These are phyloP conservation scores for Blastobotrys persicus DNA, from an alignment of 1,139 yeast species.

Conservation along the genomic window DNA sequence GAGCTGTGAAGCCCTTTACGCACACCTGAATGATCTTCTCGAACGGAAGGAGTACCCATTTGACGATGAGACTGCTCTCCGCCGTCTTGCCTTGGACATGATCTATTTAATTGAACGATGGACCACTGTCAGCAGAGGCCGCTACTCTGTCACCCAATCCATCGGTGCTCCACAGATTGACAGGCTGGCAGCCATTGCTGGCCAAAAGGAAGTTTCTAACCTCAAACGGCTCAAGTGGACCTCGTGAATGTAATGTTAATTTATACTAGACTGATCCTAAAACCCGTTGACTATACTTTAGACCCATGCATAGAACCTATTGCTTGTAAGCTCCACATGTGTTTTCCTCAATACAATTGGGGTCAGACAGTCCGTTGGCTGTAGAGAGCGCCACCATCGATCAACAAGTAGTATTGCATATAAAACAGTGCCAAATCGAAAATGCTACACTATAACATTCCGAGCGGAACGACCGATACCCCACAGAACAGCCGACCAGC, in stretches of 20 bases:
- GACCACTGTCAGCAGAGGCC: conserved; percentile 15
- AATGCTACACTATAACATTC: no score
- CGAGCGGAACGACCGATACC: no score
- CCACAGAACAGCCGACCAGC: no score
- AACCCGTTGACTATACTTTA: no score
- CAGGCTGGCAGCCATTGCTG: conserved; percentile 14
- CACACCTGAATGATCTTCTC: conserved; percentile 62
- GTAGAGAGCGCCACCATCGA: no score
- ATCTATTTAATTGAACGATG: conserved; percentile 31
- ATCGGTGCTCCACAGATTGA: conserved; percentile 12
- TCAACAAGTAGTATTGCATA: no score
- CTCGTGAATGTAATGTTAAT: background rate
- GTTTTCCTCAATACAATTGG: no score
- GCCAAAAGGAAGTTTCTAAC: conserved; percentile 13
- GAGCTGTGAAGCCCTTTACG: conserved; percentile 65
- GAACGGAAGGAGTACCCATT: conserved; percentile 46
- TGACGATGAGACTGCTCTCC: conserved; percentile 28
- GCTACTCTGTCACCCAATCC: conserved; percentile 7
- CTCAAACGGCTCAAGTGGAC: conserved; percentile 4
- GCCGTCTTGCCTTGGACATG: conserved; percentile 31
- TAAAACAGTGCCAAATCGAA: no score
- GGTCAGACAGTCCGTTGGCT: no score
- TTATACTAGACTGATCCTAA: no score
- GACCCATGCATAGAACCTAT: no score
- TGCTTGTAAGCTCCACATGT: no score